Base-by-base conservation (phyloP, 1,284 basidiomycete genomes). In the Ceratobasidium sp. region DNA sequence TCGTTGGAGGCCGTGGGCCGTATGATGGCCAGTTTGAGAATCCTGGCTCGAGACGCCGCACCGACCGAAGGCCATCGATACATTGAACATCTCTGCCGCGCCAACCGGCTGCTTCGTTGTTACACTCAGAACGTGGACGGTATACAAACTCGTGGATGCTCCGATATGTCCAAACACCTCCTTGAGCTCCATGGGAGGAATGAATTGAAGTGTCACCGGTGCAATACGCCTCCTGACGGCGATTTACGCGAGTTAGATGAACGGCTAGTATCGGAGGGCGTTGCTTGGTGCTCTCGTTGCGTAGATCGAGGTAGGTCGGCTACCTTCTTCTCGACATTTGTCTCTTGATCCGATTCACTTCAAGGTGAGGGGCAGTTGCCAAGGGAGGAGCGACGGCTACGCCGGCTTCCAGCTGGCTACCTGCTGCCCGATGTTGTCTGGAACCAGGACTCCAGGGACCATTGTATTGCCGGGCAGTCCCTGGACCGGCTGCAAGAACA, bases 121-220 rank as follows among this genome's bases (percentile, higher is more conserved):
- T 69, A 69, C 41, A 57, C 51, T 19, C 53, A 29, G 41, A 69
- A 69, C 41, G 31, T 69, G 3, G 66, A 69, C 31, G 53, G 66
- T 5, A 51, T 69, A 36, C 53, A 41, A 15, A 45, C 29, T 6
- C 66, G 66, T 4, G 66, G 41, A 9, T 22, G 14, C 31, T 44
- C 63, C 5, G 36, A 57, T 19, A 9, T 69, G 27, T 9, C 11
- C 9, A 22, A 33, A 1, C 14, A 8, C 17, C 53, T 69, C 3
- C 36, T 69, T 29, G 66, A 69, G 66, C 48, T 69, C 6, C 66
- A 69, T 31, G 66, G 66, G 2, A 44, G 51, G 15, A 69, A 54
- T 36, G 51, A 63, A 19, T 53, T 69, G 15, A 69, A n/a, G n/a
- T 69, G 66, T 29, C 22, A 69, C 33, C 51, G 53, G 19, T 69